Base-by-base conservation (phyloP, 179 eudicot species). In the Spergularia azorica region DNA sequence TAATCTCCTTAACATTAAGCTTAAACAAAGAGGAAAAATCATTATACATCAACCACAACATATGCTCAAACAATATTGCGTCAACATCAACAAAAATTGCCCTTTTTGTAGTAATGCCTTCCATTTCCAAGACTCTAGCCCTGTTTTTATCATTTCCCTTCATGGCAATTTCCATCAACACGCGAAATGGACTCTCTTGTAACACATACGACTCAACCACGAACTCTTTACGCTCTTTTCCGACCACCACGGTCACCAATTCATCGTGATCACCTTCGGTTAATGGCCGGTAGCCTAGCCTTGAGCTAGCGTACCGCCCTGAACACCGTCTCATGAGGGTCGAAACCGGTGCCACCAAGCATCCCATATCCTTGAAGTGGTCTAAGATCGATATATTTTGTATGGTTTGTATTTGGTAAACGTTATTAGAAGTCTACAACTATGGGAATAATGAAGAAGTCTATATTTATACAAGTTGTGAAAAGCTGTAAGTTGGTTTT, bases 1-100 rank as follows among this genome's bases (percentile, higher is more conserved):
- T 73, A 58, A 90, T 87, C 52, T 91, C 97, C 76, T 79, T 76
- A 80, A 91, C 88, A 83, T 91, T 88, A 72, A 91, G 97, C 81
- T 88, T 81, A 43, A 90, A 83, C 70, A 91, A 84, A 16, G 91
- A 83, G 66, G 90, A 83, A 39, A 67, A 83, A 85, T 86, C 86
- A 71, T 83, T 86, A 51, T 82, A 78, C 93, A 90, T 85, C 90
- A 92, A 78, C 97, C 97, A 92, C 76, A 92, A 67, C 95, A 92
- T 85, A 78, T 92, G 97, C 88, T 92, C 93, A 75, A 92, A 92
- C 85, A 92, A 86, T 52, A 92, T 89, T 1, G 84, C 88, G 82
- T 92, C 97, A 43, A 92, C 92, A 67, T 87, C 95, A n/a, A 89
- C 89, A 88, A 77, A 88, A 15, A 92, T 79, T 79, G 74, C 89